phyloP scores from a whole-genome alignment of 2,329 filamentous ascomycete genomes.

The Apiospora rasikravindrae region DNA sequence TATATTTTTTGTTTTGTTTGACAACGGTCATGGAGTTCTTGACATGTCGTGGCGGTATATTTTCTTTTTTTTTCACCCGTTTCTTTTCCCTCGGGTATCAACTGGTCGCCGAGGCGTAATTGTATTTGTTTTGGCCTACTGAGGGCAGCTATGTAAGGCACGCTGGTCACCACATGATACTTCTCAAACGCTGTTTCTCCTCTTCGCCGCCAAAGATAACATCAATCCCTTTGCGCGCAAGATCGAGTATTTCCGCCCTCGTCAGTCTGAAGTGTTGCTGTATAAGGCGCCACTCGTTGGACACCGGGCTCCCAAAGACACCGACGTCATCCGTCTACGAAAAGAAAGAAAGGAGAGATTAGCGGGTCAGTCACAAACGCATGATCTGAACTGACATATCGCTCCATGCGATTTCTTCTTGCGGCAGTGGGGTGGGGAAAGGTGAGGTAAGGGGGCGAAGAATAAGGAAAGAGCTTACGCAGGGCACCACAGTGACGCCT shows the following conservation, averaged over 20 bases:
- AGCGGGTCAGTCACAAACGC: not conserved
- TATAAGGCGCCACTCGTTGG: conserved; percentile 77
- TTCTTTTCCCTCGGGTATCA: not conserved
- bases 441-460: not conserved
- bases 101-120: not conserved
- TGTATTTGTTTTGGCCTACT: no score
- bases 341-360: not conserved
- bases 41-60: not conserved
- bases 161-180: conserved; percentile 52
- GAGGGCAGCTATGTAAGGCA: not conserved
- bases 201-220: conserved; percentile 69
- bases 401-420: not conserved
- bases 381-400: not conserved
- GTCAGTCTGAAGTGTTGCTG: conserved; percentile 70
- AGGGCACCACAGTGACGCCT: conserved; percentile 67
- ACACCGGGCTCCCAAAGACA: conserved; percentile 77
- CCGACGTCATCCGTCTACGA: conserved; percentile 81
- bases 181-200: conserved; percentile 63
- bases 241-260: conserved; percentile 49
- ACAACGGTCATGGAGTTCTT: not conserved
- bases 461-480: conserved; percentile 56
- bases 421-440: not conserved
- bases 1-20: not conserved
- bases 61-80: not conserved
- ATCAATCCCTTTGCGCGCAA: conserved; percentile 67